Evolutionary conservation across 345 rosid genomes (phyloP).

Genomic region (Eucalyptus guilfoylei): DNA sequence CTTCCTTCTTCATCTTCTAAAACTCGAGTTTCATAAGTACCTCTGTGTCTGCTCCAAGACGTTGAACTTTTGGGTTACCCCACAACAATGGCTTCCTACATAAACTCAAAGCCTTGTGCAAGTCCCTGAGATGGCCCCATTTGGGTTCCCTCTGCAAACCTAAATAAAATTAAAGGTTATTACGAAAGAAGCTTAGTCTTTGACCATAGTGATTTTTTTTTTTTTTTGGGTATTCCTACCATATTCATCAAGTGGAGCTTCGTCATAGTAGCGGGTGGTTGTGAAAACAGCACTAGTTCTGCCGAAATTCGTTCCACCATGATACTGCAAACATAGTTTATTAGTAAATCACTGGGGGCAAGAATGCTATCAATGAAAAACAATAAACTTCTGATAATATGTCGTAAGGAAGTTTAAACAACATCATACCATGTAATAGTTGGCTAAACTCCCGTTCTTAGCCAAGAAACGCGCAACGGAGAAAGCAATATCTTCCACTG

Average conservation of each 20-base stretch:
- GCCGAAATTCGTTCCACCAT: conserved; percentile 92
- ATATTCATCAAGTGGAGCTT: conserved; percentile 92
- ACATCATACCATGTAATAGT: conserved; percentile 79
- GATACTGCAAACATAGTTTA: conserved; percentile 33
- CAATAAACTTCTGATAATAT: not conserved
- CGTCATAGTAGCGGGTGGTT: conserved; percentile 88
- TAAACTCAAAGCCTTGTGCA: conserved; percentile 59
- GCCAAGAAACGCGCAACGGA: conserved; percentile 77
- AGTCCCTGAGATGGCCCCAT: conserved; percentile 72
- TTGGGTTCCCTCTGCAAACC: conserved; percentile 78
- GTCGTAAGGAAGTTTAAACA: not conserved
- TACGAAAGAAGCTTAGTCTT: not conserved
- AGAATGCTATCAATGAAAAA: not conserved
- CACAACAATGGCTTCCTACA: conserved; percentile 64
- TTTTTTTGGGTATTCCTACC: not conserved
- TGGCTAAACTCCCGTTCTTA: conserved; percentile 68
- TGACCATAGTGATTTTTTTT: not conserved
- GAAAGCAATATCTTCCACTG: conserved; percentile 74
- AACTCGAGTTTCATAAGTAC: conserved; percentile 1
- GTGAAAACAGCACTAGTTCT: conserved; percentile 73
- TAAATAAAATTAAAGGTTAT: not conserved
- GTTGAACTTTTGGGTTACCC: conserved; percentile 28
- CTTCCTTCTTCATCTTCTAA: not conserved
- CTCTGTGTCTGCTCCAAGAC: conserved; percentile 27
- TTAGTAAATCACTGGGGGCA: not conserved